Conservation (phyloP, 495 filamentous ascomycete species). For the Staphylotrichum longicolle region DNA sequence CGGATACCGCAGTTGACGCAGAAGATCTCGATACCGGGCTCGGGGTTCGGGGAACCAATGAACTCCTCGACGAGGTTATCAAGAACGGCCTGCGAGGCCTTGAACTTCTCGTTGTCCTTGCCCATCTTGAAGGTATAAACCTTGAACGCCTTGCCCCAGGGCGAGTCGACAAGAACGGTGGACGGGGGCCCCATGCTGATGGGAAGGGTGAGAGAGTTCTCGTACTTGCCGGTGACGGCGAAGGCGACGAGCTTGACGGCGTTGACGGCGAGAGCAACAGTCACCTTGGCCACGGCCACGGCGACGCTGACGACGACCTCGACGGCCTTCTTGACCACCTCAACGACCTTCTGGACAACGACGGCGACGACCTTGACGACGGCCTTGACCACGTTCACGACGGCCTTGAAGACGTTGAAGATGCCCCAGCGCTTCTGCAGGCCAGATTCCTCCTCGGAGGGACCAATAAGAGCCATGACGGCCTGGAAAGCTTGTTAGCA, state of each 20-base stretch:
- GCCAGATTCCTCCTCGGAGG: neutral
- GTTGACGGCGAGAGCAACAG: neutral
- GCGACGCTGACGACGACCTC: neutral
- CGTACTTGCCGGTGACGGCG: conserved; percentile 10
- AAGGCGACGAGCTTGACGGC: conserved; percentile 9
- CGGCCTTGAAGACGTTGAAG: neutral
- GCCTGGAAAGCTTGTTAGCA: neutral
- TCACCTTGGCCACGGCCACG: neutral
- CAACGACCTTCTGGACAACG: neutral
- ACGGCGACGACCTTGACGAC: neutral
- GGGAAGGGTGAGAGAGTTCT: conserved; percentile 2
- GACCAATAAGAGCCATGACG: neutral
- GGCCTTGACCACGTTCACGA: neutral
- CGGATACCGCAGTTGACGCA: conserved; percentile 15
- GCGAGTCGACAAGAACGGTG: conserved; percentile 7
- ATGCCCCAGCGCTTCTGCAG: neutral
- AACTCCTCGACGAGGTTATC: conserved; percentile 5
- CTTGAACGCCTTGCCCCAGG: conserved; percentile 16
- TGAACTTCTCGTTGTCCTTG: conserved; percentile 11
- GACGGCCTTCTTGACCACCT: neutral
- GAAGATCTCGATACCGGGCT: conserved; percentile 17
- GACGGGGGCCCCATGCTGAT: conserved; percentile 1
- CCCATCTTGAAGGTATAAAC: conserved; percentile 8
- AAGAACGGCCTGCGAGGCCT: neutral
- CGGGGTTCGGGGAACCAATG: conserved; percentile 10